Percentiles rank a stretch among this genome's conserved stretches.
phyloP scores from a whole-genome alignment of 2,329 filamentous ascomycete species.

The Drechslerella dactyloides region DNA sequence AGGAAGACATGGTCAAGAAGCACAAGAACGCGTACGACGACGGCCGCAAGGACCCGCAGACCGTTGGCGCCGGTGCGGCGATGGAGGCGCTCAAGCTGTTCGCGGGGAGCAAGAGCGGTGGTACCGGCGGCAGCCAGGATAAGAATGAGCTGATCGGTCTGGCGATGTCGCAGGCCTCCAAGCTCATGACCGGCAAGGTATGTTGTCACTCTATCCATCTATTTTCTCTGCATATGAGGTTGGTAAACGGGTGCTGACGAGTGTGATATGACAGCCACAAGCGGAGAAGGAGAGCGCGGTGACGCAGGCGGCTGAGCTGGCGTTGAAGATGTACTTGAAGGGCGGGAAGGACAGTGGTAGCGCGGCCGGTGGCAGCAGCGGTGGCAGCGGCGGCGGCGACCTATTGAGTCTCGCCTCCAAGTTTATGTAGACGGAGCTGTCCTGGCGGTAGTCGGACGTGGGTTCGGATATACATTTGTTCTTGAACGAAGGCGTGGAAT shows the following conservation, averaged over 20 bases:
- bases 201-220: constrained; percentile 57
- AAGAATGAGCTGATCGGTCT: constrained; percentile 83
- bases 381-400: constrained; percentile 22
- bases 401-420: constrained; percentile 34
- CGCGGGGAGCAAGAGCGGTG: constrained; percentile 63
- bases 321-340: constrained; percentile 53
- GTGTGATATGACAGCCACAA: constrained; percentile 20
- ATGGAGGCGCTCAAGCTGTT: constrained; percentile 85
- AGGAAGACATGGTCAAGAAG: constrained; percentile 71
- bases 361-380: constrained; percentile 21
- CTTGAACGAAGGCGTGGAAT: not conserved
- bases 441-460: too few relatives aligned
- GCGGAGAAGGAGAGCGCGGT: constrained; percentile 51
- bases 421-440: constrained; percentile 20
- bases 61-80: constrained; percentile 75
- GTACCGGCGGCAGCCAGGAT: constrained; percentile 61
- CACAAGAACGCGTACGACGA: constrained; percentile 76
- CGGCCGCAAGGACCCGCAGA: constrained; percentile 61
- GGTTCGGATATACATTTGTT: too few relatives aligned
- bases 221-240: not conserved
- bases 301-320: constrained; percentile 47
- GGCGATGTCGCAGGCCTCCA: constrained; percentile 86
- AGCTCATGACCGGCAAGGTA: constrained; percentile 71
- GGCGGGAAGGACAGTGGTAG: constrained; percentile 36
- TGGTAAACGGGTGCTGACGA: constrained; percentile 2